Conservation (phyloP, 768 basidiomycete species). For the Mycena rosella region DNA sequence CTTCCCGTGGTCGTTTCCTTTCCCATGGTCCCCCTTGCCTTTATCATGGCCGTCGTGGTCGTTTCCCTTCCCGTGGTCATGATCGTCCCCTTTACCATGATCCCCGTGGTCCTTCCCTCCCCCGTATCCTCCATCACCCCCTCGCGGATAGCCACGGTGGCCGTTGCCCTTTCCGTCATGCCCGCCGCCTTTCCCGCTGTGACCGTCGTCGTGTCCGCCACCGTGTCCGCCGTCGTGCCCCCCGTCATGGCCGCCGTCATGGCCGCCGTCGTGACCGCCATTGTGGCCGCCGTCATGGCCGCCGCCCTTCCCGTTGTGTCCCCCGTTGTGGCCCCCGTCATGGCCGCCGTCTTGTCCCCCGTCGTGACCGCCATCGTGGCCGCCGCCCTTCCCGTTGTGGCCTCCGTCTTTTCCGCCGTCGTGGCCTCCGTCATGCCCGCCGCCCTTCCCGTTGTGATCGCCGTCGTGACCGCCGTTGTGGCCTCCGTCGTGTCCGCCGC, state of each 20-base stretch:
- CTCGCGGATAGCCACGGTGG: background rate
- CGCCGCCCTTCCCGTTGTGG: too few species aligned
- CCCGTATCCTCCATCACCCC: background rate
- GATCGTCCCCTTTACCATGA: background rate
- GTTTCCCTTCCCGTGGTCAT: too few species aligned
- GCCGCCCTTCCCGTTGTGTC: too few species aligned
- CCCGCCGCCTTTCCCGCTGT: background rate
- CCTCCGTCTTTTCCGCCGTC: too few species aligned
- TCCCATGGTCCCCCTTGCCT: background rate
- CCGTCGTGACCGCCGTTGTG: background rate
- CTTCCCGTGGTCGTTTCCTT: background rate
- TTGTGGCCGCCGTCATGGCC: too few species aligned
- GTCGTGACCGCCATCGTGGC: too few species aligned
- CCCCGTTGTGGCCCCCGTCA: too few species aligned
- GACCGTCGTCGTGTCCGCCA: background rate
- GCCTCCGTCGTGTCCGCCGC: background rate
- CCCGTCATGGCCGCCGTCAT: background rate
- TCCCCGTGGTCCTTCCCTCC: background rate
- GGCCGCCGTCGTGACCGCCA: too few species aligned
- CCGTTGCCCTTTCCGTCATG: background rate
- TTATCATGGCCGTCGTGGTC: background rate
- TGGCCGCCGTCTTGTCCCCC: too few species aligned
- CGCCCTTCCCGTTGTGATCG: background rate
- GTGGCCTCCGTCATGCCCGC: background rate
- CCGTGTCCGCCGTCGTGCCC: too few species aligned